Evolutionary conservation across 495 filamentous ascomycete genomes (phyloP), one percentile per base, ranked within the genome.

Genomic region (Podospora australis): DNA sequence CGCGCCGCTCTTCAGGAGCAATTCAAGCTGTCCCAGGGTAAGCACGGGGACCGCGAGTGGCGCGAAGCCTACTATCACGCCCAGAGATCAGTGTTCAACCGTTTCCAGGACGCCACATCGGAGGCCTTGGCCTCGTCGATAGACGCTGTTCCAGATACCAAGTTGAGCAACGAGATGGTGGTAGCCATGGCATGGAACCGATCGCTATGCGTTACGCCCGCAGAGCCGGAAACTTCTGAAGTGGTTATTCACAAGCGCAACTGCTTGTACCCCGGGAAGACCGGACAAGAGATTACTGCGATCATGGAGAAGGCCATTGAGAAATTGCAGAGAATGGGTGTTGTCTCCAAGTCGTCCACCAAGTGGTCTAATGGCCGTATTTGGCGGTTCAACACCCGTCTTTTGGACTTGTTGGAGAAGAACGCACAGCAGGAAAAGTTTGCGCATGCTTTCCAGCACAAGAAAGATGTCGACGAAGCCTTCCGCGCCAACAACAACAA

Each of bases 361-460:
- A 79, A 55, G 60, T 68, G 46, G 75, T 78, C 34, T 69, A 80
- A 52, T 47, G 78, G 59, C 60, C 77, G 78, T 19, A 70, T 71
- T 21, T 84, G 78, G 60, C 70, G 78, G 44, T 69, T 83, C 24
- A 79, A 79, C 43, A 79, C 80, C 16, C 60, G 71, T 40, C 79
- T 85, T 55, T 51, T 72, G 8, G 58, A 66, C 20, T 57, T 67
- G 0, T 59, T 87, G 39, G 52, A 72, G 59, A 66, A 79, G 63
- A 50, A 69, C 45, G 35, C 73, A 35, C 39, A 75, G 59, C 56
- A 64, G 9, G 53, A 68, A 2, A 70, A 71, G 40, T 71, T 84
- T 14, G 55, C 60, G 16, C 69, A 79, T 29, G 82, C 84, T 0
- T 67, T 69, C 1, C 52, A 64, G 11, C 84, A 78, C 72, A 88